These are phyloP conservation scores for Boletellus deceptivus DNA, from an alignment of 1,284 basidiomycete genomes.

Conservation along the genomic window DNA sequence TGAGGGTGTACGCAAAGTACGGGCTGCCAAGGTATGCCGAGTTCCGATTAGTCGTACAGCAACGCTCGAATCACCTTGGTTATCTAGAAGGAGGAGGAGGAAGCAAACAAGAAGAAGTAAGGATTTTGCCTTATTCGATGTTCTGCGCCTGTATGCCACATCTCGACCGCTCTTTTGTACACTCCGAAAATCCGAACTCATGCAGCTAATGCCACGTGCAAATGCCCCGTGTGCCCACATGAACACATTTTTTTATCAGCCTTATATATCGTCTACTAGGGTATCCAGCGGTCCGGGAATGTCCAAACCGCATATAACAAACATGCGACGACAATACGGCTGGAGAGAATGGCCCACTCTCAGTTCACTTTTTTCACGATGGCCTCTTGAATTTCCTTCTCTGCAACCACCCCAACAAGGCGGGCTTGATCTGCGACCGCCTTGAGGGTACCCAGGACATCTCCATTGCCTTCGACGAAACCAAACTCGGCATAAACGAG, in stretches of 20 bases:
- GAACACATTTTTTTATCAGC: slow-evolving; percentile 12
- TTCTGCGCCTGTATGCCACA: slow-evolving; percentile 7
- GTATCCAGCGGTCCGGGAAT: slow-evolving; percentile 17
- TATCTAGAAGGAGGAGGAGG: slow-evolving; percentile 84
- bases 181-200: slow-evolving; percentile 39
- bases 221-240: slow-evolving; percentile 36
- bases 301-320: background rate
- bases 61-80: slow-evolving; percentile 5
- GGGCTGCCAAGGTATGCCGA: slow-evolving; percentile 70
- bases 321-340: background rate
- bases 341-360: background rate
- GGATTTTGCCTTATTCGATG: background rate
- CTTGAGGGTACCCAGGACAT: slow-evolving; percentile 74
- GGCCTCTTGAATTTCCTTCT: slow-evolving; percentile 58
- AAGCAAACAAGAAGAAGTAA: slow-evolving; percentile 91
- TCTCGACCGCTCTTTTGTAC: slow-evolving; percentile 19
- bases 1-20: slow-evolving; percentile 84
- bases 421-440: slow-evolving; percentile 82
- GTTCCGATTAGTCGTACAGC: slow-evolving; percentile 1
- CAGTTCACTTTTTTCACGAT: slow-evolving; percentile 42
- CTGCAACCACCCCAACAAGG: slow-evolving; percentile 73
- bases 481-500: slow-evolving; percentile 89
- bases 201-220: slow-evolving; percentile 18
- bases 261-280: slow-evolving; percentile 4
- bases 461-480: slow-evolving; percentile 80